A percentile compares a stretch with the other conserved stretches of the same genome.
Evolutionary conservation across 176 grass and related monocot species (phyloP).

Genomic region (Musa schizocarpa): DNA sequence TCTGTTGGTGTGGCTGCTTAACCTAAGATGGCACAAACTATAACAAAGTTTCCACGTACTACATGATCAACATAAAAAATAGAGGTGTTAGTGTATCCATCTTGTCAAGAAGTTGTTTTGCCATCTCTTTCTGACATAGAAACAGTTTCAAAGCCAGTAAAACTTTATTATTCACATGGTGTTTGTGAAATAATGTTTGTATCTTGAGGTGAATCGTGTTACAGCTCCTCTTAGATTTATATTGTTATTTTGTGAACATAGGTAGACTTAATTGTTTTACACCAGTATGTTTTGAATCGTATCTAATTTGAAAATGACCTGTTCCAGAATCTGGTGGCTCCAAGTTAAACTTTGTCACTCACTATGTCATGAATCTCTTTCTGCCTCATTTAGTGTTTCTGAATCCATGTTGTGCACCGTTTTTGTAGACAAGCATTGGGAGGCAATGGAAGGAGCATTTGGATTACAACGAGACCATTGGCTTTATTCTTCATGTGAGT

Average conservation of each 20-base stretch:
- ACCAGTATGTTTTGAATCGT: not conserved
- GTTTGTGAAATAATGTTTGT: no score
- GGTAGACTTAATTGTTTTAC: not conserved
- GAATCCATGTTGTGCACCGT: not conserved
- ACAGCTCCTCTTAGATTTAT: not conserved
- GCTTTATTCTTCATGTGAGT: constrained; percentile 19
- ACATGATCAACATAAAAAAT: not conserved
- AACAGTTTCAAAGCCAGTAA: not conserved
- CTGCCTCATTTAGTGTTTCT: not conserved
- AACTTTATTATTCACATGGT: not conserved
- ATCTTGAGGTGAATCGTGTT: no score
- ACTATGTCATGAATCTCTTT: not conserved
- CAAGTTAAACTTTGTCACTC: not conserved
- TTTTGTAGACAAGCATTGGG: constrained; percentile 17
- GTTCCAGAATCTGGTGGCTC: not conserved
- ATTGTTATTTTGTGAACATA: not conserved
- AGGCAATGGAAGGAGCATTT: constrained; percentile 19
- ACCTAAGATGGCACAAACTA: not conserved
- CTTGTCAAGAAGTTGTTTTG: not conserved
- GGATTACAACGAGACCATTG: constrained; percentile 6
- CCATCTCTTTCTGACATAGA: not conserved
- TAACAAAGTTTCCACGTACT: not conserved
- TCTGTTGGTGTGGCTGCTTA: not conserved
- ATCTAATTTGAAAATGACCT: not conserved
- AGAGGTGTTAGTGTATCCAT: not conserved